Conservation (phyloP, 345 rosid genomes). For the Eutrema heterophyllum region DNA sequence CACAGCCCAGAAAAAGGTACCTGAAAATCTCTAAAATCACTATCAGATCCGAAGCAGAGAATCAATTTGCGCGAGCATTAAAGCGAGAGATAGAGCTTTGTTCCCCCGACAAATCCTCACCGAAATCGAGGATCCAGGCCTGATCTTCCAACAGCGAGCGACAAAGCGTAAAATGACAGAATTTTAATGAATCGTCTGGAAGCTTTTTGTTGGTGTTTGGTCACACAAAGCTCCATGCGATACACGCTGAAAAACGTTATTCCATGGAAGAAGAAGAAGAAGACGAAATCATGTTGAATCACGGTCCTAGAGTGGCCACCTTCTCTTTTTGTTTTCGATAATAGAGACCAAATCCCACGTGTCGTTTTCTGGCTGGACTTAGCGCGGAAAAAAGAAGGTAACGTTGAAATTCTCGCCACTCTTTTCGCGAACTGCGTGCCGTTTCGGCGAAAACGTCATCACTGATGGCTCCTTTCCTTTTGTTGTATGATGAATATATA, state of each 20-base stretch:
- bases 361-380: conserved; percentile 16
- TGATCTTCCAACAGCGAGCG: conserved; percentile 14
- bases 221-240: conserved; percentile 19
- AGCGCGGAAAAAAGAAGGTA: conserved; percentile 5
- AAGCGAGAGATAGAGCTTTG: neutral
- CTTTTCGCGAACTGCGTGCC: conserved; percentile 10
- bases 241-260: conserved; percentile 13
- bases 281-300: conserved; percentile 14
- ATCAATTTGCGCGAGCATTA: neutral
- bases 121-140: conserved; percentile 10
- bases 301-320: conserved; percentile 14
- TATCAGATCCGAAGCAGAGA: conserved; percentile 15
- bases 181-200: neutral
- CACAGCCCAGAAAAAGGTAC: conserved; percentile 9
- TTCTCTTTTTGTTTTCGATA: neutral
- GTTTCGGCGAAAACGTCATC: conserved; percentile 23
- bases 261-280: conserved; percentile 22
- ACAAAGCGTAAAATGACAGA: conserved; percentile 14
- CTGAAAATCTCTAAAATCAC: conserved; percentile 11
- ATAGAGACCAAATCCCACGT: conserved; percentile 29
- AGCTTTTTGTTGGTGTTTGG: conserved; percentile 13
- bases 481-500: neutral
- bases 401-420: conserved; percentile 18
- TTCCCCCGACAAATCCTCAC: conserved; percentile 1
- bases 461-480: neutral